Evolutionary conservation across 2,329 filamentous ascomycete genomes (phyloP).

Genomic region (Orbilia quercus): DNA sequence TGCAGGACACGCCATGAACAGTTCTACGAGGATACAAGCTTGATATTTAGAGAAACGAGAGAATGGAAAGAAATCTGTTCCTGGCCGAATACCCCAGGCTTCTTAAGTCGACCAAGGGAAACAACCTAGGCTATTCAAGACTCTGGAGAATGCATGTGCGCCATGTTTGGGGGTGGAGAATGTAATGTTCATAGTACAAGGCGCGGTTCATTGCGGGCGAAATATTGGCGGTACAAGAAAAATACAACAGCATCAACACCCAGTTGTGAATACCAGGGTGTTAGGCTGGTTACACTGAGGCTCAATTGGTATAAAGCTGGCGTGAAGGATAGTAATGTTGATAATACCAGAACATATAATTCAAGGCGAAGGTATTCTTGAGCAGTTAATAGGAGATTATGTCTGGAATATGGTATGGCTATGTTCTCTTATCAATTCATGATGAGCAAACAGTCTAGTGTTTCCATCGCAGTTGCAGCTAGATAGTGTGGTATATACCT

Average conservation of each 20-base stretch:
- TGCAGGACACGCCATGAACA: slow-evolving; percentile 18
- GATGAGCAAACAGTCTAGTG: too few relatives aligned
- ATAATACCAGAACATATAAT: too few relatives aligned
- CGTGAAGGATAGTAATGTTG: too few relatives aligned
- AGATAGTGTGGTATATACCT: too few relatives aligned
- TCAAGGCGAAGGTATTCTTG: too few relatives aligned
- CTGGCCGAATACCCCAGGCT: slow-evolving; percentile 27
- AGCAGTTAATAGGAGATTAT: too few relatives aligned
- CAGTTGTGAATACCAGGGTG: too few relatives aligned
- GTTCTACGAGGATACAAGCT: neutral
- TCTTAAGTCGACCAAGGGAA: slow-evolving; percentile 24
- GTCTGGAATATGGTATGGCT: too few relatives aligned
- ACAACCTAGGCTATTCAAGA: slow-evolving; percentile 45
- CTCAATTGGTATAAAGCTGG: too few relatives aligned
- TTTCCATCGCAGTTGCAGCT: neutral
- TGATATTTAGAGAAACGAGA: neutral
- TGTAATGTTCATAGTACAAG: slow-evolving; percentile 6
- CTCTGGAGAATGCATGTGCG: slow-evolving; percentile 33
- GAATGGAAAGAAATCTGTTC: neutral
- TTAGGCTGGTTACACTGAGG: too few relatives aligned
- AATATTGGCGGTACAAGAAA: slow-evolving; percentile 15
- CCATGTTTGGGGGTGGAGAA: neutral
- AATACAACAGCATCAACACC: slow-evolving; percentile 53
- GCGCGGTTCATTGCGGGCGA: slow-evolving; percentile 56
- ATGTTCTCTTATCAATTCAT: too few relatives aligned